These are phyloP conservation scores for Phytophthora crassamura DNA, from an alignment of 352 stramenopile species.

Conservation along the genomic window DNA sequence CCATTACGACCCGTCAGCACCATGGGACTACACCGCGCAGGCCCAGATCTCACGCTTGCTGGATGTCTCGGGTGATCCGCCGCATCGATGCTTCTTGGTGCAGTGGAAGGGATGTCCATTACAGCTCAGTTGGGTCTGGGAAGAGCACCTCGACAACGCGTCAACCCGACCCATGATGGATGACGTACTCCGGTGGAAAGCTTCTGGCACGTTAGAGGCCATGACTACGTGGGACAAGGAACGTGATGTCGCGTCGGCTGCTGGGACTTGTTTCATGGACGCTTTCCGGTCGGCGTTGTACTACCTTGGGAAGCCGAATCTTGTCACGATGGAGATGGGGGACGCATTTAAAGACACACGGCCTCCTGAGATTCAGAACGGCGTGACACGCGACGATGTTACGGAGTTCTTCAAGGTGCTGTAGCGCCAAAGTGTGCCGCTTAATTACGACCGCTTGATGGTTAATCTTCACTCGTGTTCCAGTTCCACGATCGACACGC, in stretches of 20 bases:
- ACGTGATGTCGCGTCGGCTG: neutral
- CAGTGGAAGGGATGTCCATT: constrained; percentile 3
- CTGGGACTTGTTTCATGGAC: constrained; percentile 13
- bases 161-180: neutral
- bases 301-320: neutral
- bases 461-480: neutral
- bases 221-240: neutral
- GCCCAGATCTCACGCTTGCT: neutral
- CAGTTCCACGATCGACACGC: no score
- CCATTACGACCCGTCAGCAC: constrained; percentile 1
- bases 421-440: neutral
- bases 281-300: neutral
- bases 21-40: neutral
- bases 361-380: neutral
- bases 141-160: neutral
- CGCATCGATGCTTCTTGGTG: constrained; percentile 8
- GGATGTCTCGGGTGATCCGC: neutral
- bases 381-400: neutral
- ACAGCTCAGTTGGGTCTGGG: constrained; percentile 16
- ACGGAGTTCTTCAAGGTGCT: constrained; percentile 9
- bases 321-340: constrained; percentile 12
- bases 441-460: neutral
- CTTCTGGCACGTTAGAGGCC: neutral
- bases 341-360: constrained; percentile 1
- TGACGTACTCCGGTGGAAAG: constrained; percentile 2